Base-by-base conservation (phyloP, 2,329 filamentous ascomycete genomes). In the Hymenoscyphus fructigenus region DNA sequence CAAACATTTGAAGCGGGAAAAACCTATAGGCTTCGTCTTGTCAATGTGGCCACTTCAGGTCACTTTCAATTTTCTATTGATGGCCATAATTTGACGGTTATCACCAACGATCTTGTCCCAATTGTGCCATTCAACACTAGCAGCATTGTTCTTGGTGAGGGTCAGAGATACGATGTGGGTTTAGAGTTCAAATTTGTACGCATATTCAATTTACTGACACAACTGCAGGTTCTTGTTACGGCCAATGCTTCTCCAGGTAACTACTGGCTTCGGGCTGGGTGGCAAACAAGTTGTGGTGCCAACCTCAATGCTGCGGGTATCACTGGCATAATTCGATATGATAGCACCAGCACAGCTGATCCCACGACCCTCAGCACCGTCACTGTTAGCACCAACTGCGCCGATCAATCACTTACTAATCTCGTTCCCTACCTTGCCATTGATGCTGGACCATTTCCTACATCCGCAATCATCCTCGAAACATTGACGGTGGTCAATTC, bases 51-150 rank as follows among this genome's bases (percentile, higher is more conserved):
- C 70, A 75, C 86, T 7, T 65, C 67, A 57, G 77, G 75, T 1
- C 68, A 71, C 4, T 85, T 84, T 77, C 81, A 82, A 3, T 71
- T 79, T 2, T 72, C 80, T 1, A 77, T 76, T 23, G 80, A 85
- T 59, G 82, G 81, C 1, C 71, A 82, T 61, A 86, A 82, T 28
- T 70, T 85, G 1, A 89, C 87, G 0, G 84, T 83, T 7, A 80
- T 91, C 57, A 88, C 88, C 76, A 91, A 91, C 72, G 80, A 88
- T 55, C 73, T 80, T 14, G 83, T 88, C 0, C 84, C 85, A 0
- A 63, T 65, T 28, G 50, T 36, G 36, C 65, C 65, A 10, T 66
- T 64, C 38, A 36, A 41, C 14, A 66, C 64, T 7, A 9, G 17
- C 32, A 80, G 85, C 2, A 78, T 90, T 34, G 85, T 80, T 5